These are phyloP conservation scores for Pleurotus eryngii DNA, from an alignment of 768 basidiomycete genomes.

Conservation along the genomic window DNA sequence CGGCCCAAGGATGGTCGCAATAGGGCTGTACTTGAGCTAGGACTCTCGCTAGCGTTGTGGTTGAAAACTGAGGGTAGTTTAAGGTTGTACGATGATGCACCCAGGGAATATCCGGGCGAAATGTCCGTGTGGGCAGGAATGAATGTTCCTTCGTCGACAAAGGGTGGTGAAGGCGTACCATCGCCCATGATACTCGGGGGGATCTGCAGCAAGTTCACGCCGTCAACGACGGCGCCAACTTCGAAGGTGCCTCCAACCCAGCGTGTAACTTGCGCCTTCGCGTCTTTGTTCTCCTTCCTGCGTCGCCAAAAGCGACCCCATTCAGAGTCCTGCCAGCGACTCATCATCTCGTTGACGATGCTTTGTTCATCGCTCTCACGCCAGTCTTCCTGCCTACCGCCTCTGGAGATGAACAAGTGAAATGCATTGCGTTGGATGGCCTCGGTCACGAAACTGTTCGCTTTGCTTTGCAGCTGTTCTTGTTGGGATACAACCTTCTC, in stretches of 20 bases:
- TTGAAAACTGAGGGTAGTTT: neutral
- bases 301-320: conserved; percentile 51
- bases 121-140: conserved; percentile 21
- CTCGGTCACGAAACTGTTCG: conserved; percentile 34
- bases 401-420: conserved; percentile 59
- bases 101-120: conserved; percentile 8
- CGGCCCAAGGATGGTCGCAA: conserved; percentile 9
- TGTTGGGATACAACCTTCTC: conserved; percentile 47
- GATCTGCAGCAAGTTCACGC: conserved; percentile 54
- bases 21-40: conserved; percentile 15
- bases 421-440: conserved; percentile 60
- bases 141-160: conserved; percentile 18
- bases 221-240: conserved; percentile 65
- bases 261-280: conserved; percentile 22
- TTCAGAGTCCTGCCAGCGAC: conserved; percentile 62
- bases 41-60: conserved; percentile 1
- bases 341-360: conserved; percentile 53
- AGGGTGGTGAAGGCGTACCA: conserved; percentile 8
- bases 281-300: conserved; percentile 29
- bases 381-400: conserved; percentile 69
- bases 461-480: conserved; percentile 29
- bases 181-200: neutral
- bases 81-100: neutral
- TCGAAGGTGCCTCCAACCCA: conserved; percentile 81
- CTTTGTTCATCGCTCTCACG: conserved; percentile 47